These are phyloP conservation scores for Russula vinacea DNA, from an alignment of 768 basidiomycete genomes.

Conservation along the genomic window DNA sequence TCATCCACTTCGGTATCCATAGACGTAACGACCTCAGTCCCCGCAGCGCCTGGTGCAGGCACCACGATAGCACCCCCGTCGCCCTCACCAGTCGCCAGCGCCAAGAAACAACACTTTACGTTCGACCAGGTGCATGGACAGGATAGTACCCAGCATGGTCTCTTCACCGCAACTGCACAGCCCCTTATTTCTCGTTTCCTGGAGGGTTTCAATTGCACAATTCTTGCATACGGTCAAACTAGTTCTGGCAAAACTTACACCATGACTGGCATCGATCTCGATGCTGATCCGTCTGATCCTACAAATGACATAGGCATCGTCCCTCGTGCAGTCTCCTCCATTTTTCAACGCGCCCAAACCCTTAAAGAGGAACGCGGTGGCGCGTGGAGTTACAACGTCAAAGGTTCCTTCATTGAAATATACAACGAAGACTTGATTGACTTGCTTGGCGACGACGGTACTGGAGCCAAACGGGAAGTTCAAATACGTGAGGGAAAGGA, in stretches of 20 bases:
- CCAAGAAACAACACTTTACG: constrained; percentile 80
- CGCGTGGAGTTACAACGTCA: constrained; percentile 75
- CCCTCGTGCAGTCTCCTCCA: constrained; percentile 85
- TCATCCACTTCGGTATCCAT: constrained; percentile 77
- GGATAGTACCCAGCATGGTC: constrained; percentile 76
- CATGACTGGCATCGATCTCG: constrained; percentile 94
- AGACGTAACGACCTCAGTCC: constrained; percentile 60
- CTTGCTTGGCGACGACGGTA: constrained; percentile 75
- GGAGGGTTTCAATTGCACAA: constrained; percentile 96
- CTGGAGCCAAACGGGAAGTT: constrained; percentile 73
- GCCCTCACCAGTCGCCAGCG: constrained; percentile 38
- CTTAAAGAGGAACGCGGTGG: constrained; percentile 71
- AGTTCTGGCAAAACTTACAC: constrained; percentile 96
- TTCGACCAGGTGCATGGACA: constrained; percentile 95
- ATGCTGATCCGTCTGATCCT: constrained; percentile 78
- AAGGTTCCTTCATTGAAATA: constrained; percentile 94
- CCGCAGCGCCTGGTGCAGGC: constrained; percentile 50
- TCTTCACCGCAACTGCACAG: constrained; percentile 81
- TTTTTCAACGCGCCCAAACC: constrained; percentile 76
- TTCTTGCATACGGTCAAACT: constrained; percentile 97
- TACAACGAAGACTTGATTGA: constrained; percentile 99
- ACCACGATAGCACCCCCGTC: constrained; percentile 43
- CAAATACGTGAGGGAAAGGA: constrained; percentile 97
- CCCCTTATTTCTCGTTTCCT: constrained; percentile 84
- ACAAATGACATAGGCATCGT: constrained; percentile 91